Evolutionary conservation across 2,329 filamentous ascomycete species (phyloP), one percentile per base, ranked within the genome.

Genomic region (Elsinoe batatas): DNA sequence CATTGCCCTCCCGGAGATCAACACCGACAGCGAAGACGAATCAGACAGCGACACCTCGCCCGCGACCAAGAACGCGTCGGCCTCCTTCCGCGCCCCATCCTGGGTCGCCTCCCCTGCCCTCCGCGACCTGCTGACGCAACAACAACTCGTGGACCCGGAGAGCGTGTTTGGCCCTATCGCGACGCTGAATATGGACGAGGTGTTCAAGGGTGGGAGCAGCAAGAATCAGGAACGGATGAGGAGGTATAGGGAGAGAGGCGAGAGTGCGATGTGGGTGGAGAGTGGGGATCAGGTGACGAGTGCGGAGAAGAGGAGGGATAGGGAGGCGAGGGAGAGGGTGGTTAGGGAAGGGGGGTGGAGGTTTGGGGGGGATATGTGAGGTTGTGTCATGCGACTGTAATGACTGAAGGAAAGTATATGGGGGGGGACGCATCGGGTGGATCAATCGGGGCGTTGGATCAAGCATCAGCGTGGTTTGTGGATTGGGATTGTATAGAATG

Each of bases 101-200:
- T 98, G 93, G 93, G 90, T 89, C 3, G 86, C 95, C 65, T 88
- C 88, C 2, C 91, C 91, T 10, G 85, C 88, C 60, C 79, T 98
- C 44, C 82, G 85, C 15, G 77, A 81, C 54, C 80, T 88, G 56
- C 79, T 98, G 22, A 79, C 85, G 57, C 78, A 82, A 50, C 94
- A 98, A 68, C 91, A 98, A 69, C 81, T 83, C 8, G 79, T 93
- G 62, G 90, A 98, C 64, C 88, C 90, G 0, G 82, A 88, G 64
- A 75, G 80, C 36, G 87, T 98, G 54, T 98, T 98, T 66, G 93
- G 93, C 0, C 87, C 88, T 0, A 89, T 95, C 20, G 84, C 81
- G 10, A 88, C 90, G 11, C 77, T 98, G 61, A 88, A 89, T 65
- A 93, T 98, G 85, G 94, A 98, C 65, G 91, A 97, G 67, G 90